Base-by-base conservation (phyloP, 192 early-diverging fungal genomes). In the Spinellus fusiger region DNA sequence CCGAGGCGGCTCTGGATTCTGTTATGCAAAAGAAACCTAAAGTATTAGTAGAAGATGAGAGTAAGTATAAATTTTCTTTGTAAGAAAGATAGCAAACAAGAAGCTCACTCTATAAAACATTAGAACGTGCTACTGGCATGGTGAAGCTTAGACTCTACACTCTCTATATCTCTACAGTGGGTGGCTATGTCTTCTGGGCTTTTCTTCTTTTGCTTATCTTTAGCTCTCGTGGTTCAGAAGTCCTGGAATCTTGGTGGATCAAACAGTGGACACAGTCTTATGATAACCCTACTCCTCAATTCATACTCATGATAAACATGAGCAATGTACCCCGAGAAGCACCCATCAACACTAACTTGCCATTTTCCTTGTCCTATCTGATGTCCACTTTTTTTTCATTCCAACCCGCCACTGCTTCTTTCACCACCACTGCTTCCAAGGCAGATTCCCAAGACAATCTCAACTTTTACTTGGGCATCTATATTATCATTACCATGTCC, bases 141-240 rank as follows among this genome's bases (percentile, higher is more conserved):
- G 93, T 98, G 58, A 85, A 82, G 37, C 59, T 76, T 1, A 27
- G 73, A 29, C 82, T 98, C 7, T 98, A 94, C 79, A 58, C 80
- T 4, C 74, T 80, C 23, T 99, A 96, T 69, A 58, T 90, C 61
- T 70, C 68, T 38, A 79, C 82, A 35, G 83, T 79, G 37, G 90
- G 90, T n/a, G 64, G 78, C 16, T 23, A 59, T 6, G 65, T 72
- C 49, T 83, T 81, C 65, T 92, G 90, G 90, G 28, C 82, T 44
- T 28, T 84, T 6, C 13, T 87, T 9, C 40, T 66, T 4, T 63
- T 76, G 27, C 51, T 78, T 0, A 64, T 84, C 3, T 26, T 71
- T 8, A 60, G 69, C 27, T 62, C 64, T n/a, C 79, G 85, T 54
- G 15, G 64, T n/a, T 47, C 83, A 32, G 67, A 71, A 4, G 77